Conservation (phyloP, 2,329 filamentous ascomycete genomes). For the Neospermospora avenae region DNA sequence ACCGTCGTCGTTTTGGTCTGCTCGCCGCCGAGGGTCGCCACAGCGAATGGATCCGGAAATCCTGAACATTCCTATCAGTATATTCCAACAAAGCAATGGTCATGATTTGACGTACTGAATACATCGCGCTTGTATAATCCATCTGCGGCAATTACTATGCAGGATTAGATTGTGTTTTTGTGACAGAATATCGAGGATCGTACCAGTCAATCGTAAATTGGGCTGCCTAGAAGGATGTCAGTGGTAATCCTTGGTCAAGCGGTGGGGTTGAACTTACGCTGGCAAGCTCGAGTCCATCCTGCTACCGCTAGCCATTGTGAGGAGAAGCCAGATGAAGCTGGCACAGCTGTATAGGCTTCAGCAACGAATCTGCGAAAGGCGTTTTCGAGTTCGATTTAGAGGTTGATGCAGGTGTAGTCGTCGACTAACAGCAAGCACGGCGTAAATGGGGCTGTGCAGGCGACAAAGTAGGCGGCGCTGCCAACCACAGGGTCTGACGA, state of each 20-base stretch:
- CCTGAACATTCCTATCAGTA: constrained; percentile 50
- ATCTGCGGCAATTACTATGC: constrained; percentile 92
- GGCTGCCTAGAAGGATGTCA: constrained; percentile 56
- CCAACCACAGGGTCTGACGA: constrained; percentile 24
- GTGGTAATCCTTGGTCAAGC: constrained; percentile 17
- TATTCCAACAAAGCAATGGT: background rate
- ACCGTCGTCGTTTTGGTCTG: constrained; percentile 98
- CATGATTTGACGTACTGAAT: constrained; percentile 69
- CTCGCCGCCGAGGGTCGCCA: constrained; percentile 94
- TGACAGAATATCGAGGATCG: constrained; percentile 31
- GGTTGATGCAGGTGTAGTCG: constrained; percentile 20
- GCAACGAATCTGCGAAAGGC: constrained; percentile 24
- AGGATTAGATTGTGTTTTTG: constrained; percentile 38
- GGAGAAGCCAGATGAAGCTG: constrained; percentile 32
- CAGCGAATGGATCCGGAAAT: constrained; percentile 96
- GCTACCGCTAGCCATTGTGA: constrained; percentile 43
- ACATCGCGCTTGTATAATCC: constrained; percentile 99
- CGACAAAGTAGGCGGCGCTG: constrained; percentile 13
- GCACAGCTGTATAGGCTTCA: constrained; percentile 34
- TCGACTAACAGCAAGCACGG: constrained; percentile 12
- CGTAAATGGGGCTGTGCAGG: constrained; percentile 28
- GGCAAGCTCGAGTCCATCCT: constrained; percentile 60
- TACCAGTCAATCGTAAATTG: constrained; percentile 93
- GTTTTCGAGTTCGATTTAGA: constrained; percentile 14
- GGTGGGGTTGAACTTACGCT: constrained; percentile 48